phyloP scores from a whole-genome alignment of 257 asterid genomes.

The Rauvolfia tetraphylla region DNA sequence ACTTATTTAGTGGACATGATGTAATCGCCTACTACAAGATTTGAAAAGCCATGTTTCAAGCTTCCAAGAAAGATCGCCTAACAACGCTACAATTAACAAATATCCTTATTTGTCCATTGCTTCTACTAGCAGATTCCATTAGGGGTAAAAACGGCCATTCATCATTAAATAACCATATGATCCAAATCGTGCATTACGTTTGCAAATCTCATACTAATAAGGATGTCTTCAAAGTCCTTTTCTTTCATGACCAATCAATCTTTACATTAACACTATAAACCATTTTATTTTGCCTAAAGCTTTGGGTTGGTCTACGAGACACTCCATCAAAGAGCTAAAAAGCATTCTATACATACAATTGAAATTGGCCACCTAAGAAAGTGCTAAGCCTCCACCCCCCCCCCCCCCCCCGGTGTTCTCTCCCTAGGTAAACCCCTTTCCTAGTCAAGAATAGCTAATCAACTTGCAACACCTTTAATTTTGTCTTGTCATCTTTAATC shows the following conservation, averaged over 20 bases:
- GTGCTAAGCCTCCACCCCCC: too few relatives aligned
- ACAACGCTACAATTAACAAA: not conserved
- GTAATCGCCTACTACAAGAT: not conserved
- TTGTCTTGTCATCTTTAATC: not conserved
- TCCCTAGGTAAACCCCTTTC: not conserved
- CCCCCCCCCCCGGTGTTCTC: not conserved
- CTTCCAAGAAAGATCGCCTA: slow-evolving; percentile 5
- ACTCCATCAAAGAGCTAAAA: not conserved
- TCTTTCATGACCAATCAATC: slow-evolving; percentile 4
- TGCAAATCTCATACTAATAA: not conserved
- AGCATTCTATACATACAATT: not conserved
- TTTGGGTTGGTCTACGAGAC: not conserved
- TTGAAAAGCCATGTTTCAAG: slow-evolving; percentile 1
- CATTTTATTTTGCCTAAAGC: not conserved
- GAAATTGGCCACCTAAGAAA: slow-evolving; percentile 4
- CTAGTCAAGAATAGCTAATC: slow-evolving; percentile 7
- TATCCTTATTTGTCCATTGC: not conserved
- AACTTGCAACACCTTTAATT: slow-evolving; percentile 1
- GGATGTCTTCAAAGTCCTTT: not conserved
- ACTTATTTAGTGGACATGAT: not conserved
- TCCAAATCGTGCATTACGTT: not conserved
- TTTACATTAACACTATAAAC: not conserved
- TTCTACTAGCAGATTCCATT: not conserved
- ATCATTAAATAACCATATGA: not conserved
- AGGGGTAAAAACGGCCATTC: not conserved